phyloP scores from a whole-genome alignment of 2,329 filamentous ascomycete species.

The Trichoderma sp. region DNA sequence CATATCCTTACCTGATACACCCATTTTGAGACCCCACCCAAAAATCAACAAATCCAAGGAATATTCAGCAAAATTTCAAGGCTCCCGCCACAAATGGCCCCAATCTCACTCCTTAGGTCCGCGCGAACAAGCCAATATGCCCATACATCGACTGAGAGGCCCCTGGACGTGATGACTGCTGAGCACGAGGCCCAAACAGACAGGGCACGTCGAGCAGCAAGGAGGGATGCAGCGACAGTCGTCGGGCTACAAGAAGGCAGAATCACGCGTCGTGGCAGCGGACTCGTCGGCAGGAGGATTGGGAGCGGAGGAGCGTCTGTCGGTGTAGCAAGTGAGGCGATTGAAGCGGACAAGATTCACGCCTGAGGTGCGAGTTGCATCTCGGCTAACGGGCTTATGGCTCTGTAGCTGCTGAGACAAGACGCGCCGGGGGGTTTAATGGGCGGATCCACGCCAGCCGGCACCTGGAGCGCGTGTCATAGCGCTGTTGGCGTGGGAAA shows the following conservation, averaged over 20 bases:
- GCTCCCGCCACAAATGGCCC: not conserved
- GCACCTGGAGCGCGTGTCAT: conserved; percentile 17
- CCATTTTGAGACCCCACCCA: conserved; percentile 33
- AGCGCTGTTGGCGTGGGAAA: conserved; percentile 14
- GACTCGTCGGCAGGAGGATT: not conserved
- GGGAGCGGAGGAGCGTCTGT: not conserved
- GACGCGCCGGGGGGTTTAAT: conserved; percentile 18
- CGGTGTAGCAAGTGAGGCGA: conserved; percentile 8
- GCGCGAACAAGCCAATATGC: not conserved
- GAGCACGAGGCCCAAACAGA: conserved; percentile 14
- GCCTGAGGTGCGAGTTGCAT: not conserved
- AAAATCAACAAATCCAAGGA: not conserved
- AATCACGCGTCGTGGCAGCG: conserved; percentile 8
- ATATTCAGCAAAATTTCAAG: not conserved
- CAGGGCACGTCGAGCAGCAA: not conserved
- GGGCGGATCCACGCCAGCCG: conserved; percentile 4
- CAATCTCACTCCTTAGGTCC: not conserved
- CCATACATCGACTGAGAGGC: not conserved
- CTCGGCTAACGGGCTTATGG: conserved; percentile 12
- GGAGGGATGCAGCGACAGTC: not conserved
- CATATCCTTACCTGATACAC: conserved; percentile 38
- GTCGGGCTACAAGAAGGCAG: not conserved
- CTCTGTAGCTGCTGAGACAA: not conserved
- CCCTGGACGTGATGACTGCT: conserved; percentile 13
- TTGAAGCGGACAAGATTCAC: not conserved